These are phyloP conservation scores for Alternaria triticimaculans DNA, from an alignment of 2,329 filamentous ascomycete species.

Conservation along the genomic window DNA sequence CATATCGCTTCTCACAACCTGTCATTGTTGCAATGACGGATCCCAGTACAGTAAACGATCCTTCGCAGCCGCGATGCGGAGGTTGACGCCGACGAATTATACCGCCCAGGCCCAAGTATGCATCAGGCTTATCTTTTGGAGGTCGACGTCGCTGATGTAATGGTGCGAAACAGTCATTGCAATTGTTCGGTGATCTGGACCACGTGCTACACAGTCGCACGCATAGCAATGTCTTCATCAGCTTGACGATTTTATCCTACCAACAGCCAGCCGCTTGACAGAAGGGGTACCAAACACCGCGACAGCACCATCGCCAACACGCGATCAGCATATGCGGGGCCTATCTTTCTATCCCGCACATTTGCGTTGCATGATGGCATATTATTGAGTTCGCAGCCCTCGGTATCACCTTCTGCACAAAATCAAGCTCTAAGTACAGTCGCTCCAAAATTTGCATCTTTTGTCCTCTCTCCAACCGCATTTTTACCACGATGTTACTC, in stretches of 20 bases:
- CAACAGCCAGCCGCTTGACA: neutral
- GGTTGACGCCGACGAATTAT: conserved; percentile 6
- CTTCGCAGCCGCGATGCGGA: conserved; percentile 25
- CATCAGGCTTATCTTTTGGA: neutral
- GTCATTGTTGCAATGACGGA: conserved; percentile 15
- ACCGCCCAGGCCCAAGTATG: conserved; percentile 3
- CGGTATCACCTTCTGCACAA: neutral
- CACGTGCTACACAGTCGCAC: neutral
- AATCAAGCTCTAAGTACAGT: neutral
- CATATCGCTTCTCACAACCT: neutral
- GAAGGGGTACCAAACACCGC: neutral
- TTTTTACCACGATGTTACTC: neutral
- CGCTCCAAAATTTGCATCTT: neutral
- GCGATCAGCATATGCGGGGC: neutral
- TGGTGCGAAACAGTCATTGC: neutral
- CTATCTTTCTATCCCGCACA: neutral
- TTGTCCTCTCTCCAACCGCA: neutral
- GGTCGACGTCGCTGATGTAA: neutral
- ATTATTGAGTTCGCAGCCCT: neutral
- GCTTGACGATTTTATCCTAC: neutral
- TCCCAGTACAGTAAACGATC: conserved; percentile 8
- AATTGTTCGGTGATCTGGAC: neutral
- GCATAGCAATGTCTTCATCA: neutral
- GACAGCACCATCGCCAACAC: neutral
- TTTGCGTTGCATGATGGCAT: neutral